Evolutionary conservation across 495 filamentous ascomycete genomes (phyloP), one percentile per base, ranked within the genome.

Genomic region (Neurospora sp.): DNA sequence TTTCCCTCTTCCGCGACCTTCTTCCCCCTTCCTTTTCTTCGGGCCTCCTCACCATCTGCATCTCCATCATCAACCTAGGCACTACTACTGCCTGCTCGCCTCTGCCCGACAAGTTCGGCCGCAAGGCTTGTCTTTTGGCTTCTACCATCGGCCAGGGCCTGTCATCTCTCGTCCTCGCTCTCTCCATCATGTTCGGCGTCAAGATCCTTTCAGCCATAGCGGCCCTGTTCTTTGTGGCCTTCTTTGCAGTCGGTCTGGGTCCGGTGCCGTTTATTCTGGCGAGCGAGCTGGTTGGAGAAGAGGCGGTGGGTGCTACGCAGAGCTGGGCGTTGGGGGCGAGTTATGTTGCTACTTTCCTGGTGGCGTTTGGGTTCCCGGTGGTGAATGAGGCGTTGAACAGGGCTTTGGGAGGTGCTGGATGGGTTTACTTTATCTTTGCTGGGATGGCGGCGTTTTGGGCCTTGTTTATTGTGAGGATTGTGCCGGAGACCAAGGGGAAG

Each of bases 231-330:
- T 99, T 98, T 76, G 96, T 98, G 8, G 87, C 90, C 20, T 91
- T 90, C 76, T 99, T 98, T 76, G 95, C 92, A 4, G 85, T 97
- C n/a, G 96, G 96, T 1, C 85, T 99, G 0, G 96, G 96, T 0
- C 96, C 96, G 0, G 90, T 99, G 3, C 96, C 96, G 0, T 99
- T 98, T 83, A 95, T 98, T 76, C 86, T 99, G 40, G 90, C 94
- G 1, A 92, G 91, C 3, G 94, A 97, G 82, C 88, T 97, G 4
- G 96, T 98, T 5, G 92, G 90, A 0, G 89, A 92, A 4, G 92
- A 95, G 76, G 94, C 95, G 0, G 93, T 97, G 1, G 95, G 94
- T 0, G 93, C 94, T 0, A 90, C 92, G 5, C 96, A 99, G 81
- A 91, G 89, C 41, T 93, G 92, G 84, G 93, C 91, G 0, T 81